phyloP scores from a whole-genome alignment of 768 basidiomycete species.

The Tricholoma furcatifolium region DNA sequence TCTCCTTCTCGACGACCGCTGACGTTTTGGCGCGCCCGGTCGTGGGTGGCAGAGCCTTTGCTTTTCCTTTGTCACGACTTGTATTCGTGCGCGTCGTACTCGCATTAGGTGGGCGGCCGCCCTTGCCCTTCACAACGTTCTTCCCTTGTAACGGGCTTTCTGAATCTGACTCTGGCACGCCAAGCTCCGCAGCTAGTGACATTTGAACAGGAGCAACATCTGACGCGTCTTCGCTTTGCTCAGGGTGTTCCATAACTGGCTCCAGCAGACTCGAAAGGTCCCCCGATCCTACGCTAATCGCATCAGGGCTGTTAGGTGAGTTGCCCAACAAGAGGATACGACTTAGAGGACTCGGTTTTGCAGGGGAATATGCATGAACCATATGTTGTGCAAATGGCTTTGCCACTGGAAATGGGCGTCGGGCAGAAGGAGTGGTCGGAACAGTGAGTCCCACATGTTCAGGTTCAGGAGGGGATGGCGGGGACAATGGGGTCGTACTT shows the following conservation, averaged over 20 bases:
- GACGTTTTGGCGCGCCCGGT: conserved; percentile 25
- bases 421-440: conserved; percentile 31
- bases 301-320: conserved; percentile 46
- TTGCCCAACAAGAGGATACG: conserved; percentile 72
- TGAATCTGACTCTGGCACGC: conserved; percentile 38
- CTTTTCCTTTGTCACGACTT: conserved; percentile 42
- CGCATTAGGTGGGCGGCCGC: conserved; percentile 5
- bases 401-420: conserved; percentile 63
- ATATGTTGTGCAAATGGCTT: conserved; percentile 69
- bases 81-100: conserved; percentile 24
- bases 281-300: conserved; percentile 9
- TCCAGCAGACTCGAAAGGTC: conserved; percentile 25
- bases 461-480: conserved; percentile 15
- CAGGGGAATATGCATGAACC: conserved; percentile 82
- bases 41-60: conserved; percentile 29
- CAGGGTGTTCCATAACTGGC: conserved; percentile 35
- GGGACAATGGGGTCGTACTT: conserved; percentile 10
- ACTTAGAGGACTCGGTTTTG: conserved; percentile 76
- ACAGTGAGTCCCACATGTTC: conserved; percentile 17
- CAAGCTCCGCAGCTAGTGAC: conserved; percentile 46
- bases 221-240: conserved; percentile 24
- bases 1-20: conserved; percentile 30
- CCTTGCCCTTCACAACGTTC: conserved; percentile 36
- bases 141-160: conserved; percentile 58
- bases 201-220: conserved; percentile 21